Percentiles rank a stretch among this genome's conserved stretches.
These are phyloP conservation scores for Calonectria leucothoes DNA, from an alignment of 2,329 filamentous ascomycete genomes.

Conservation along the genomic window DNA sequence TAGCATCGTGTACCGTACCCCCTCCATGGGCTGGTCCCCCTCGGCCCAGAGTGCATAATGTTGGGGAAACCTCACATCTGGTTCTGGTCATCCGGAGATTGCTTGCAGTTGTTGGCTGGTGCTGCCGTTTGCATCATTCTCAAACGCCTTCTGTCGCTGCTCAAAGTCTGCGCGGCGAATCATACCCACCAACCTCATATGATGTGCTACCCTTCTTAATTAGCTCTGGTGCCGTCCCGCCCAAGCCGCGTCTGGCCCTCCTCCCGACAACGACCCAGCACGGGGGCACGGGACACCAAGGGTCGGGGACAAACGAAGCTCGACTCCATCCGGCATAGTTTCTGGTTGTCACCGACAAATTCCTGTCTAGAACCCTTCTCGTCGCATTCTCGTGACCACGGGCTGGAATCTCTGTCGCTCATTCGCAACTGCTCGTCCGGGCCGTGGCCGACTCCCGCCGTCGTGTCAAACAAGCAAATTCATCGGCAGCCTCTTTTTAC, in stretches of 20 bases:
- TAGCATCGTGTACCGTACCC: neutral
- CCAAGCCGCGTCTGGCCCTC: neutral
- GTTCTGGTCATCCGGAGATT: neutral
- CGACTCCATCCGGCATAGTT: conserved; percentile 5
- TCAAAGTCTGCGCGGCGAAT: neutral
- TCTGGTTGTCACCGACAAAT: conserved; percentile 4
- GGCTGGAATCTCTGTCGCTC: neutral
- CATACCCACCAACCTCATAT: neutral
- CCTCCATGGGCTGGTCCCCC: neutral
- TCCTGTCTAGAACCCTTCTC: conserved; percentile 5
- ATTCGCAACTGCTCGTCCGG: neutral
- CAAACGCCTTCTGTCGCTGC: neutral
- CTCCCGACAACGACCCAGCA: neutral
- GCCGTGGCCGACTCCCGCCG: neutral
- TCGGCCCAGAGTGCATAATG: neutral
- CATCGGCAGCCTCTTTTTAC: neutral
- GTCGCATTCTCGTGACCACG: conserved; percentile 5
- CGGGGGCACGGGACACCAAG: neutral
- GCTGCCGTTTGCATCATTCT: neutral
- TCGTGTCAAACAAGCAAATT: neutral
- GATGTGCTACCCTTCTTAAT: neutral
- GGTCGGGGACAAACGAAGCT: neutral
- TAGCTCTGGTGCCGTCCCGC: neutral
- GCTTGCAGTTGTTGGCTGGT: neutral
- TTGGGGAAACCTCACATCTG: neutral